Base-by-base conservation (phyloP, 331 rosid species). In the Malus hybrid region DNA sequence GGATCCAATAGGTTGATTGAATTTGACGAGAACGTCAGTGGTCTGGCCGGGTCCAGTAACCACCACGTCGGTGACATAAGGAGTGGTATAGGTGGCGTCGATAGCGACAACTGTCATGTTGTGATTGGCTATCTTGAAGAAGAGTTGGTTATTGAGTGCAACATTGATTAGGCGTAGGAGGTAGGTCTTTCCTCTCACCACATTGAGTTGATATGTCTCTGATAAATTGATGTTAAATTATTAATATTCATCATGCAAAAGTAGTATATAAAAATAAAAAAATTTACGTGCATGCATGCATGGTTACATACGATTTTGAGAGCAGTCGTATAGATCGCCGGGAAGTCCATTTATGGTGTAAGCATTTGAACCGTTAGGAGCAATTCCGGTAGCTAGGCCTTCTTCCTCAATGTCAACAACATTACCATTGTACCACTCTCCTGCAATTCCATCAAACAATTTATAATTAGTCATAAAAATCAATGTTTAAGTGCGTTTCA, bases 1-100 rank as follows among this genome's bases (percentile, higher is more conserved):
- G 2, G 89, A 86, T 0, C 87, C 86, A 2, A 65, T 34, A 0
- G 75, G 60, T 52, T 76, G 88, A 69, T 88, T 70, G 2, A 86
- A 75, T 7, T 42, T 73, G 46, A 88, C 6, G 28, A 88, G 84
- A 20, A 84, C 92, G 27, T 88, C 88, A 14, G 60, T 61, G 52
- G 92, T 88, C n/a, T 88, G 92, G 19, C 92, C 90, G 0, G 92
- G 90, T 2, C 84, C 85, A 0, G 71, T 2, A 4, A 86, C 84
- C 7, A 88, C 52, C 0, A 86, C 81, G 4, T 88, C 79, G 1
- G 88, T 88, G 57, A 59, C 7, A 33, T 82, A 82, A 10, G 78
- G 81, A 5, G 46, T 29, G 8, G 83, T 82, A 80, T 85, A 85
- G 15, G 76, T 4, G 12, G 89, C 86, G 36, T 85, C 89, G 20